Evolutionary conservation across 2,329 filamentous ascomycete species (phyloP), one percentile per base, ranked within the genome.

Genomic region (Monilinia fructicola): DNA sequence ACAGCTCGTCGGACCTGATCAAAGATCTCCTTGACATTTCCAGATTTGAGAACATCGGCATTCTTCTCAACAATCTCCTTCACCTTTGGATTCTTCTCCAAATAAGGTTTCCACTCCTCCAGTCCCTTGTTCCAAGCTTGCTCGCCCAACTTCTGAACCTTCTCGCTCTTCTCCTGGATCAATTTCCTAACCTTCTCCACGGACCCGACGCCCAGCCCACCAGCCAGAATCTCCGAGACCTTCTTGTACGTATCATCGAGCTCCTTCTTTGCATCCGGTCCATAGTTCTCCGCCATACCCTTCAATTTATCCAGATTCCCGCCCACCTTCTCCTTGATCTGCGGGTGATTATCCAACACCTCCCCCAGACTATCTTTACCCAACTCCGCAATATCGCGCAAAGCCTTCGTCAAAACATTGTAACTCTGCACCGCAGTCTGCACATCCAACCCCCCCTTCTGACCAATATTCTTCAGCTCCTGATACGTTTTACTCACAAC

Each of bases 181-280:
- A 93, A 74, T 70, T 85, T 83, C 69, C 84, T 82, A 23, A 80
- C 81, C 72, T 87, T 86, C 63, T 84, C 80, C 12, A 81, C 82
- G 73, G 86, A 87, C 21, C 77, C 76, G 0, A 81, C 79, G 59
- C 81, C 86, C 63, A 91, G 74, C 2, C 90, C 90, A 18, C 82
- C 82, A 55, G 85, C 83, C 65, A 90, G 75, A 58, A 92, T 82
- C 50, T 90, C 85, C 71, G 82, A 82, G 70, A 91, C 79, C 76
- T 92, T 83, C 38, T 82, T 76, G 85, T 88, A 92, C 1, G 89
- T 90, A 77, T 89, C 82, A 65, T 92, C 87, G 6, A 90, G 84
- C 76, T 91, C 84, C 81, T 92, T 88, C 83, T 92, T 91, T 0
- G 88, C 90, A 74, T 92, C 88, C 0, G 90, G 90, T 0, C 90